Evolutionary conservation across 805 yeast genomes (phyloP).

Genomic region (Starmerella vitae): DNA sequence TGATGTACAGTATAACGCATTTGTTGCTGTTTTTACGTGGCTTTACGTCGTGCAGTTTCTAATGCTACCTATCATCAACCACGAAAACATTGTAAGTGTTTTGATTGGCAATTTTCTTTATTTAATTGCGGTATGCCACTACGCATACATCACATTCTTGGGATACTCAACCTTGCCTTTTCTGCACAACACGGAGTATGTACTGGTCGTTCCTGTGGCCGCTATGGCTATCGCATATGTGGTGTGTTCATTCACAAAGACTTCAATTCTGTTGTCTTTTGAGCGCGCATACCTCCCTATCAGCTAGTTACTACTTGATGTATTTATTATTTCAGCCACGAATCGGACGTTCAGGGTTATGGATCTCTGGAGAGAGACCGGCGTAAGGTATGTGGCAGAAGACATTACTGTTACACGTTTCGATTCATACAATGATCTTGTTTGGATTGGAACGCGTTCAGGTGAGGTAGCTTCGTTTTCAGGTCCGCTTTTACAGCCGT

Average conservation of each 20-base stretch:
- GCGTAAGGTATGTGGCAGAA: slow-evolving; percentile 21
- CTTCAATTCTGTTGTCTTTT: no score
- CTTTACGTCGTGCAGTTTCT: slow-evolving; percentile 64
- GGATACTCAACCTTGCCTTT: slow-evolving; percentile 74
- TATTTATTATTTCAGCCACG: neutral
- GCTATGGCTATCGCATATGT: no score
- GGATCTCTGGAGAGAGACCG: slow-evolving; percentile 23
- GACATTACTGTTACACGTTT: slow-evolving; percentile 30
- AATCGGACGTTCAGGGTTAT: slow-evolving; percentile 6
- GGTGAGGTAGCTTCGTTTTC: slow-evolving; percentile 33
- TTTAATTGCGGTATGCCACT: slow-evolving; percentile 58
- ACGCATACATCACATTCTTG: slow-evolving; percentile 66
- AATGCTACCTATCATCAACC: slow-evolving; percentile 48
- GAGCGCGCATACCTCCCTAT: no score
- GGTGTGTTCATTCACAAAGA: slow-evolving; percentile 46
- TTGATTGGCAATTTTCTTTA: slow-evolving; percentile 70
- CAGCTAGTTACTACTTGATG: neutral
- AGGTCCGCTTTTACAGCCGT: slow-evolving; percentile 39
- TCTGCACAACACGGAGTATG: slow-evolving; percentile 46
- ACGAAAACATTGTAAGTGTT: slow-evolving; percentile 51
- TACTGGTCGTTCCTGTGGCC: no score
- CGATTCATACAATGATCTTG: slow-evolving; percentile 35
- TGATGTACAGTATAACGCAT: slow-evolving; percentile 88
- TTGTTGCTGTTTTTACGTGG: slow-evolving; percentile 61
- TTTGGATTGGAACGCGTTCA: slow-evolving; percentile 67